Base-by-base conservation (phyloP, 345 rosid species). In the Gossypium ekmanianum region DNA sequence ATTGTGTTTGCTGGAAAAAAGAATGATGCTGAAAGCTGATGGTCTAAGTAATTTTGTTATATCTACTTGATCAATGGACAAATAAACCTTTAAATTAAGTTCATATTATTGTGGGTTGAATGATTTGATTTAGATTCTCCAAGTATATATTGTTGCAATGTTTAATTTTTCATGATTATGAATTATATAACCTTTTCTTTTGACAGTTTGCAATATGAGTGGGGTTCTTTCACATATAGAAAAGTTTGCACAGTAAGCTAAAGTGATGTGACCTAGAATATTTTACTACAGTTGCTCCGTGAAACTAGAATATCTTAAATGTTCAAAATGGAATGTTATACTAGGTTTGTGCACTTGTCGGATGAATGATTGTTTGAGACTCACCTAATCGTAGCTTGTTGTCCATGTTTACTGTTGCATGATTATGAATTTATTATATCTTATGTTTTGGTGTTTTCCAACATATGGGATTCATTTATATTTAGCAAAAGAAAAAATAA, bases 341-440 rank as follows among this genome's bases (percentile, higher is more conserved):
- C 52, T 44, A 66, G 22, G 29, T 44, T 44, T 66, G 70, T 66
- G 44, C 7, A 18, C 27, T 44, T 66, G 70, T 20, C 5, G 27
- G 29, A 66, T 66, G 52, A 44, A 20, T 44, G 70, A 44, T 66
- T 66, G 52, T 66, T 66, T 66, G 27, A 3, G 34, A 66, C 29
- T 66, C 4, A 66, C 11, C 27, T 43, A 65, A 43, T 66, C 34
- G 2, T 66, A 18, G 17, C 9, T 41, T 64, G 27, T 39, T 65
- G 27, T 43, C 47, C 51, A 43, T 18, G 17, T 43, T 65, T 66
- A 66, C 12, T 44, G 70, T 43, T 43, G 51, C 8, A 11, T 66
- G 2, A 66, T 66, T 44, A 20, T 44, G 51, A 43, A n/a, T 41
- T 5, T n/a, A 4, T 45, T 18, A 10, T 44, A 20, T 44, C 54